A percentile compares a stretch with the other conserved stretches of the same genome.
phyloP scores from a whole-genome alignment of 2,329 filamentous ascomycete species.

The Endocalyx cinctus region DNA sequence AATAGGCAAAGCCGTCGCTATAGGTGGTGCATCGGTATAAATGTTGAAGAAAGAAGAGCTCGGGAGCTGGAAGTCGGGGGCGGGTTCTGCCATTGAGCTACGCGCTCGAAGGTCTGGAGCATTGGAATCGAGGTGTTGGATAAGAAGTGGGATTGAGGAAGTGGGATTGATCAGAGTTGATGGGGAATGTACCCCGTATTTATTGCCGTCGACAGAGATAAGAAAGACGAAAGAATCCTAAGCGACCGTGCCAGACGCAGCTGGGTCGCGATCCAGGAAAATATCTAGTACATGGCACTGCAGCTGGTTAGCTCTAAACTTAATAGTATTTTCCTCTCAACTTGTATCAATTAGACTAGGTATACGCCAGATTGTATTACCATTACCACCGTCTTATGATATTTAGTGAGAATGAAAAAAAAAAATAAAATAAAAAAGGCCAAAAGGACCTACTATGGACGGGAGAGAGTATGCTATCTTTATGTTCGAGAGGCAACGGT shows the following conservation, averaged over 20 bases:
- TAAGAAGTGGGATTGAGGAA: slow-evolving; percentile 10
- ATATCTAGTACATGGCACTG: slow-evolving; percentile 35
- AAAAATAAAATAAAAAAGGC: slow-evolving; percentile 2
- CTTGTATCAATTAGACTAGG: no score
- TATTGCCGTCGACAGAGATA: slow-evolving; percentile 12
- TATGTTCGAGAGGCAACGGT: slow-evolving; percentile 19
- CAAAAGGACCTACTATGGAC: no score
- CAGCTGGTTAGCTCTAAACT: slow-evolving; percentile 21
- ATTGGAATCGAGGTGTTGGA: slow-evolving; percentile 20
- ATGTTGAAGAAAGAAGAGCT: slow-evolving; percentile 50
- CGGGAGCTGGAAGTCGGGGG: slow-evolving; percentile 40
- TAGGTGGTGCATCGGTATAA: slow-evolving; percentile 42
- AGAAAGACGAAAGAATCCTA: slow-evolving; percentile 11
- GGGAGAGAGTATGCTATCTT: no score
- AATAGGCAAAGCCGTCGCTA: slow-evolving; percentile 22
- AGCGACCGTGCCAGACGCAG: slow-evolving; percentile 24
- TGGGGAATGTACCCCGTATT: slow-evolving; percentile 18
- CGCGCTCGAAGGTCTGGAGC: slow-evolving; percentile 26
- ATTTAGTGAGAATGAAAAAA: slow-evolving; percentile 5
- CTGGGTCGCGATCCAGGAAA: slow-evolving; percentile 24
- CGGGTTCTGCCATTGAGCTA: slow-evolving; percentile 49
- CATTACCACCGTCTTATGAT: slow-evolving; percentile 15
- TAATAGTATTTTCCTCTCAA: no score
- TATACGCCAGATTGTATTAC: no score
- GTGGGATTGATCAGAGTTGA: slow-evolving; percentile 1